A percentile compares a stretch with the other conserved stretches of the same genome.
Conservation (phyloP, 2,329 filamentous ascomycete genomes). For the Chaetomium sp. region DNA sequence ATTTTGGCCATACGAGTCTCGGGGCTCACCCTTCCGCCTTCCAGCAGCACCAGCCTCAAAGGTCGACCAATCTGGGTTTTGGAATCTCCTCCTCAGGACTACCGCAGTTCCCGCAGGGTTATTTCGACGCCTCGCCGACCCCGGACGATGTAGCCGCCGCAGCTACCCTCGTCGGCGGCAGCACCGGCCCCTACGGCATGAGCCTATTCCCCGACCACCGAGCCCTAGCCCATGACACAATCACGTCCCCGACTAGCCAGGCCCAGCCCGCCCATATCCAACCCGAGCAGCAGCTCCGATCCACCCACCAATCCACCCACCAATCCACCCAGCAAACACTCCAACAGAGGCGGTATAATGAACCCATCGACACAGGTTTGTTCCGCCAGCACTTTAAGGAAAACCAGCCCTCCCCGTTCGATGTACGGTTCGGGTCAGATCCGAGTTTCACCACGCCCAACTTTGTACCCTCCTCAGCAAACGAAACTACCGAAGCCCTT, state of each 20-base stretch:
- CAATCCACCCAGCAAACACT: not conserved
- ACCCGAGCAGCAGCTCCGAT: not conserved
- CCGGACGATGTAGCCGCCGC: not conserved
- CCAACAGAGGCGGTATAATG: not conserved
- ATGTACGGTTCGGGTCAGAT: constrained; percentile 70
- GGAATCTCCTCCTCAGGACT: not conserved
- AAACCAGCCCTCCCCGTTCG: constrained; percentile 23
- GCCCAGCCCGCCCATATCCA: not conserved
- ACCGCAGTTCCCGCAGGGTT: not conserved
- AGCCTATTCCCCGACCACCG: not conserved
- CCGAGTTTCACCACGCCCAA: constrained; percentile 60
- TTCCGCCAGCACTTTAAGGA: not conserved
- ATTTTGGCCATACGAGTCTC: not conserved
- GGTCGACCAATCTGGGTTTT: not conserved
- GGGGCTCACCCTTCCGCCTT: not conserved
- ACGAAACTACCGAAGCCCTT: constrained; percentile 61
- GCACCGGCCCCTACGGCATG: not conserved
- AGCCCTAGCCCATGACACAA: not conserved
- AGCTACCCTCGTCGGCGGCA: not conserved
- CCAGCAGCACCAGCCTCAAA: not conserved
- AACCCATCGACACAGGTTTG: not conserved
- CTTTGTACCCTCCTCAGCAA: constrained; percentile 59
- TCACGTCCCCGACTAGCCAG: not conserved
- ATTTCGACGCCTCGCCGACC: not conserved
- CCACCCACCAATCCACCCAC: not conserved